Evolutionary conservation across 345 rosid genomes (phyloP).

Genomic region (Eucalyptus rudis): DNA sequence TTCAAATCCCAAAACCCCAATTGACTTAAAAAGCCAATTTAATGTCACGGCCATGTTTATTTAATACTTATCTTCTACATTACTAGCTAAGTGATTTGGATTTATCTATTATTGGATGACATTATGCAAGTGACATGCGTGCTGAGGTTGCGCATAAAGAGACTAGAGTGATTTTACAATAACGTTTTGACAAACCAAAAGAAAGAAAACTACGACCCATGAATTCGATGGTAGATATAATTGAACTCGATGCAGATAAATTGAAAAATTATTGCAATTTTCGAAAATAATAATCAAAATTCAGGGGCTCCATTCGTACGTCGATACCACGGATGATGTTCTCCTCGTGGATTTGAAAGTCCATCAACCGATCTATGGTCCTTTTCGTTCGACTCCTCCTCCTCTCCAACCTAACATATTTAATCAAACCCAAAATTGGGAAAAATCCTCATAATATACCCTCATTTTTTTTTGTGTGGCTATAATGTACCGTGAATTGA

Average conservation of each 20-base stretch:
- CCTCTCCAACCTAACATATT: neutral
- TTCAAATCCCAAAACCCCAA: neutral
- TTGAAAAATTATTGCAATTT: neutral
- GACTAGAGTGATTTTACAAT: neutral
- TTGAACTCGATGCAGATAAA: neutral
- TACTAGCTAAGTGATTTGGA: neutral
- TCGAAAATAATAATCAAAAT: neutral
- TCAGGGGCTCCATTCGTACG: rapidly evolving
- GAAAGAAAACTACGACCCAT: neutral
- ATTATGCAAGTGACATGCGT: neutral
- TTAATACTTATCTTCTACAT: neutral
- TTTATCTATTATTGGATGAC: neutral
- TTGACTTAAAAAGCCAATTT: neutral
- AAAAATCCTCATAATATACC: neutral
- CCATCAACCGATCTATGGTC: neutral
- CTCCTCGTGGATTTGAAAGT: neutral
- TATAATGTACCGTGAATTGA: neutral
- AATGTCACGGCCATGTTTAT: neutral
- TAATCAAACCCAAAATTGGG: neutral
- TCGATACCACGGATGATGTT: rapidly evolving
- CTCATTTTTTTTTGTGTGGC: neutral
- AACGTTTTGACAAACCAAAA: neutral
- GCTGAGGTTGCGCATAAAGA: neutral
- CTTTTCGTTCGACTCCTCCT: neutral
- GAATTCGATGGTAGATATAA: rapidly evolving